Evolutionary conservation across 192 early-diverging fungal species (phyloP).

Genomic region (Rhizoclosmatium globosum): DNA sequence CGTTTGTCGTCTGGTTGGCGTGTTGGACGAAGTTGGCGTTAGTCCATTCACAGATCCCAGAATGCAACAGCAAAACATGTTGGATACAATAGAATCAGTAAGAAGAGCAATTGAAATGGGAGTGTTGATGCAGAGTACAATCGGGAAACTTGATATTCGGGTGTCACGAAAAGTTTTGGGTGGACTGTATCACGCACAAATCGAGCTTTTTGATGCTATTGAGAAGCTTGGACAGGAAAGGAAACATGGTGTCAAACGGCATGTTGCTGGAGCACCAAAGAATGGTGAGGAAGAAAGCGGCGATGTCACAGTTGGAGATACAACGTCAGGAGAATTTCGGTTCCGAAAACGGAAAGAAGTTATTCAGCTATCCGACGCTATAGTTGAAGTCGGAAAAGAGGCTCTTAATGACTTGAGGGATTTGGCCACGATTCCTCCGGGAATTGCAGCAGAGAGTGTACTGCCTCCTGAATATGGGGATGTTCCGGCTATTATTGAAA

Average conservation of each 20-base stretch:
- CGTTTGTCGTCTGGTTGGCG: too few relatives aligned
- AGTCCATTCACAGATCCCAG: too few relatives aligned
- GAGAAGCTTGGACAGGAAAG: constrained; percentile 6
- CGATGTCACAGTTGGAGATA: background rate
- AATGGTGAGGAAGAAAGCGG: background rate
- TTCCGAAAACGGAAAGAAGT: constrained; percentile 24
- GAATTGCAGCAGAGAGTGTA: background rate
- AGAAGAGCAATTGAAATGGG: background rate
- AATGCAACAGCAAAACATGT: background rate
- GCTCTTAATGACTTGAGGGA: background rate
- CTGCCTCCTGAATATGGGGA: background rate
- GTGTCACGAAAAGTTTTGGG: background rate
- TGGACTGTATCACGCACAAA: constrained; percentile 10
- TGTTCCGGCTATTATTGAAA: background rate
- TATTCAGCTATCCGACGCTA: background rate
- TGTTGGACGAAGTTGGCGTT: too few relatives aligned
- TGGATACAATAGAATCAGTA: constrained; percentile 2
- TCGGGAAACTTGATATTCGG: background rate
- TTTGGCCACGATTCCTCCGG: background rate
- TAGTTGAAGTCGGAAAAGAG: background rate
- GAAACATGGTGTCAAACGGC: background rate
- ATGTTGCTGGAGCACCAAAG: background rate
- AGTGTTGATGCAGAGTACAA: background rate
- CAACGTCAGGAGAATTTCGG: background rate
- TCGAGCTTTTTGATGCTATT: constrained; percentile 26